Evolutionary conservation across 495 filamentous ascomycete species (phyloP).

Genomic region (Daldinia caldariorum): DNA sequence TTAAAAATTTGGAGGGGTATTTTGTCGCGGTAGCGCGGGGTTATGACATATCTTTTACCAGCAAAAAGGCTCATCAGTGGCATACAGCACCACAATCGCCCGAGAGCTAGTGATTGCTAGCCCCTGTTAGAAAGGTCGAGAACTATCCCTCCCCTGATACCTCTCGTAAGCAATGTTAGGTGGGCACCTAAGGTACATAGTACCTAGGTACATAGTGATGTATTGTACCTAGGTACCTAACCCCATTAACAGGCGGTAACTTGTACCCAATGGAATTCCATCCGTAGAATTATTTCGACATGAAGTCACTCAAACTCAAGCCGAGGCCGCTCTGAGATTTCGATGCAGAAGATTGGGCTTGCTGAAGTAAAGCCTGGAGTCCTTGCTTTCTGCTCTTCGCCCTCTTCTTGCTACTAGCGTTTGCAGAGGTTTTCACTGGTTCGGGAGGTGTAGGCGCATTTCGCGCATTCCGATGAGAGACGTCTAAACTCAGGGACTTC

Average conservation of each 20-base stretch:
- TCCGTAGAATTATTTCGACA: slow-evolving; percentile 52
- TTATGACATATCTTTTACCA: slow-evolving; percentile 38
- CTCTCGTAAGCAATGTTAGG: slow-evolving; percentile 25
- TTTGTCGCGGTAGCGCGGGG: slow-evolving; percentile 44
- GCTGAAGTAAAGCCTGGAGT: slow-evolving; percentile 61
- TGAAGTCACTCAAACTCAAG: slow-evolving; percentile 62
- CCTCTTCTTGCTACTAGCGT: slow-evolving; percentile 63
- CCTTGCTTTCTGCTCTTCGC: slow-evolving; percentile 64
- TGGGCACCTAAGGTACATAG: too few relatives aligned
- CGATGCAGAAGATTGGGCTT: slow-evolving; percentile 49
- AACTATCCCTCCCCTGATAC: slow-evolving; percentile 8
- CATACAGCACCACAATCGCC: slow-evolving; percentile 24
- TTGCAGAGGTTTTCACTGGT: slow-evolving; percentile 46
- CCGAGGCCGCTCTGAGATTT: slow-evolving; percentile 53
- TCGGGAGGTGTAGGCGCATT: slow-evolving; percentile 10
- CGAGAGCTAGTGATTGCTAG: slow-evolving; percentile 35
- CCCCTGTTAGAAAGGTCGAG: slow-evolving; percentile 37
- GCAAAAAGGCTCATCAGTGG: slow-evolving; percentile 16
- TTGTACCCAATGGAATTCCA: neutral
- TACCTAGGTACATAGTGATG: neutral
- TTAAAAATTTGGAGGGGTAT: slow-evolving; percentile 51
- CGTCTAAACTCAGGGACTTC: slow-evolving; percentile 2
- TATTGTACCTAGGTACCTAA: neutral
- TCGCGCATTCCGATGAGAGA: neutral
- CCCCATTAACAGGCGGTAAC: neutral